Conservation (phyloP, 2,329 filamentous ascomycete species). For the Lachnellula subtilissima region DNA sequence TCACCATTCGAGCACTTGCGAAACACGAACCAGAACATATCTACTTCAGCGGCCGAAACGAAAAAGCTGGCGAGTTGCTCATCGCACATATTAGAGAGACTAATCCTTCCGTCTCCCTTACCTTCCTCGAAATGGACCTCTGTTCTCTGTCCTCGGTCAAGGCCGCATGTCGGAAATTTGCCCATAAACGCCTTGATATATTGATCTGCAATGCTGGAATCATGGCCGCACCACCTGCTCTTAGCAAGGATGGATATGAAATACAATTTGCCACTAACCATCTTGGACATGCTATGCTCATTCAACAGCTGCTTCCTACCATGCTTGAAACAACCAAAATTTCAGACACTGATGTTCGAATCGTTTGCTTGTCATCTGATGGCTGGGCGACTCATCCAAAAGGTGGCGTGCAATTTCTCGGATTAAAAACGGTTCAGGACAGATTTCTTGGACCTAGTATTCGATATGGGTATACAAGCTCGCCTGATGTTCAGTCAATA, state of each 20-base stretch:
- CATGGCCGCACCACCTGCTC: slow-evolving; percentile 34
- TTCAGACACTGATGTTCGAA: slow-evolving; percentile 16
- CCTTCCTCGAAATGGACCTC: slow-evolving; percentile 41
- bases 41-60: slow-evolving; percentile 35
- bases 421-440: slow-evolving; percentile 9
- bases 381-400: slow-evolving; percentile 5
- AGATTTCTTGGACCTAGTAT: slow-evolving; percentile 1
- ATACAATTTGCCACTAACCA: slow-evolving; percentile 45
- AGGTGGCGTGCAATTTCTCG: slow-evolving; percentile 9
- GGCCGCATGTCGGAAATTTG: slow-evolving; percentile 35
- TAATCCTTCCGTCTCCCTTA: slow-evolving; percentile 22
- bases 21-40: slow-evolving; percentile 36
- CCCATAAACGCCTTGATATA: slow-evolving; percentile 38
- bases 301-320: slow-evolving; percentile 33
- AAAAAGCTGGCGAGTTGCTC: slow-evolving; percentile 32
- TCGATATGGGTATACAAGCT: slow-evolving; percentile 4
- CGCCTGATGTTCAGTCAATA: background rate
- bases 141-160: slow-evolving; percentile 39
- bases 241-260: slow-evolving; percentile 44
- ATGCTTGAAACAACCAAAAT: slow-evolving; percentile 26
- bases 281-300: slow-evolving; percentile 42
- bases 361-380: slow-evolving; percentile 14
- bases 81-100: slow-evolving; percentile 34
- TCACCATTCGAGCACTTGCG: slow-evolving; percentile 36
- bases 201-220: slow-evolving; percentile 44